Evolutionary conservation across 1,284 basidiomycete species (phyloP), one percentile per base, ranked within the genome.

Genomic region (Rhodotorula sp.): DNA sequence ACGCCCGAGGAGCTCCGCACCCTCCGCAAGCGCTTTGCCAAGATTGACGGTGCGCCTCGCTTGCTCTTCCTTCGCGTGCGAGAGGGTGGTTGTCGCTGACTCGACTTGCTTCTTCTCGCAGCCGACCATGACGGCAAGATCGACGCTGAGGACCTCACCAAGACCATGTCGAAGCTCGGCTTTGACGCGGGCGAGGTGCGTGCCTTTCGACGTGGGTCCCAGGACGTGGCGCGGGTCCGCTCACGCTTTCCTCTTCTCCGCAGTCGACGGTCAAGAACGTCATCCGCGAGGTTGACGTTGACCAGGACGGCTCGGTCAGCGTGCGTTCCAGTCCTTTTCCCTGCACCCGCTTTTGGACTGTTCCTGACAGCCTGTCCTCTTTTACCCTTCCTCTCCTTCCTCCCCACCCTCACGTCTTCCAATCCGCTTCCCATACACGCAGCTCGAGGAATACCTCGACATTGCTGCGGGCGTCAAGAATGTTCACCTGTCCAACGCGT

Each of bases 401-500:
- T 19, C 34, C 8, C 5, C 17, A 2, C 25, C 7, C 45, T 21
- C 45, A 14, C 34, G 4, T 10, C 42, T 60, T 42, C 23, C 44
- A 19, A 7, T n/a, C 27, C 19, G 5, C 27, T 14, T 52, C n/a
- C n/a, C 3, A 10, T 34, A 49, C 14, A 81, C 93, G 58, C 87
- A 88, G 74, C 88, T 91, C 78, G 88, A 92, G 77, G 89, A 90
- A 79, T 69, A 73, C 70, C 66, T 74, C 23, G 77, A 92, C 88
- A 87, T 93, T 61, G 93, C 90, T 70, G 91, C 89, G 4, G 89
- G 87, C 62, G 82, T 94, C 73, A 92, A 92, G 81, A 91, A 93
- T 77, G 86, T 93, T 25, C 86, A 62, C 27, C 64, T 77, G 27
- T 56, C 60, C 41, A 71, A 64, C 53, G 75, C 86, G 67, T 87